Evolutionary conservation across 306 rosid species (phyloP).

Genomic region (Vicia villosa): DNA sequence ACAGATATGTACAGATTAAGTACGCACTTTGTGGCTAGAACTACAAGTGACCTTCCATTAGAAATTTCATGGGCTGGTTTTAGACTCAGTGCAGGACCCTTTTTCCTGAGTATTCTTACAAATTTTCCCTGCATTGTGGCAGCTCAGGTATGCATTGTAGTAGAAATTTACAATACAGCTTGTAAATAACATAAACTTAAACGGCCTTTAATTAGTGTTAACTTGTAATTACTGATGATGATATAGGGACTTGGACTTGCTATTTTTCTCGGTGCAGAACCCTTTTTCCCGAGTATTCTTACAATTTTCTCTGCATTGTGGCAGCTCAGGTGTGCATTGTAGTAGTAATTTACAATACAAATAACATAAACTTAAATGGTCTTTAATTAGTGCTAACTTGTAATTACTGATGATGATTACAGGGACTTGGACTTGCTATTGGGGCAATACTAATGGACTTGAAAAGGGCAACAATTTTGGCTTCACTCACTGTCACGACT

Average conservation of each 20-base stretch:
- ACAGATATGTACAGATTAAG: conserved; percentile 92
- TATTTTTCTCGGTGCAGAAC: conserved; percentile 54
- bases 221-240: conserved; percentile 19
- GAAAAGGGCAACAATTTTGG: conserved; percentile 87
- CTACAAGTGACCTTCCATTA: conserved; percentile 88
- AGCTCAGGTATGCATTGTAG: conserved; percentile 68
- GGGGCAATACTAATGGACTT: conserved; percentile 88
- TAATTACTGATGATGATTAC: conserved; percentile 26
- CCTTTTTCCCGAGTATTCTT: conserved; percentile 74
- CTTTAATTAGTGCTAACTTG: not conserved
- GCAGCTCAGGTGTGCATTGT: conserved; percentile 82
- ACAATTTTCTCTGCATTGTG: conserved; percentile 82
- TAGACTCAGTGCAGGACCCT: conserved; percentile 59
- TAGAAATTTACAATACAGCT: conserved; percentile 12
- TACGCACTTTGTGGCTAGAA: conserved; percentile 91
- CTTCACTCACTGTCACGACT: conserved; percentile 95
- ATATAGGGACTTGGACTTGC: conserved; percentile 90
- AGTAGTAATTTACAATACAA: not conserved
- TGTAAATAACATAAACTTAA: not conserved
- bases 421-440: conserved; percentile 96
- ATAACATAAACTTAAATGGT: not conserved
- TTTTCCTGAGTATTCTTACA: conserved; percentile 73
- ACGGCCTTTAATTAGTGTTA: not conserved
- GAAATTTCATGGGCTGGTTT: conserved; percentile 93
- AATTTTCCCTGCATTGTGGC: conserved; percentile 91